A percentile compares a stretch with the other conserved stretches of the same genome.
Evolutionary conservation across 2,329 filamentous ascomycete genomes (phyloP).

Genomic region (Trichoderma aggressivum): DNA sequence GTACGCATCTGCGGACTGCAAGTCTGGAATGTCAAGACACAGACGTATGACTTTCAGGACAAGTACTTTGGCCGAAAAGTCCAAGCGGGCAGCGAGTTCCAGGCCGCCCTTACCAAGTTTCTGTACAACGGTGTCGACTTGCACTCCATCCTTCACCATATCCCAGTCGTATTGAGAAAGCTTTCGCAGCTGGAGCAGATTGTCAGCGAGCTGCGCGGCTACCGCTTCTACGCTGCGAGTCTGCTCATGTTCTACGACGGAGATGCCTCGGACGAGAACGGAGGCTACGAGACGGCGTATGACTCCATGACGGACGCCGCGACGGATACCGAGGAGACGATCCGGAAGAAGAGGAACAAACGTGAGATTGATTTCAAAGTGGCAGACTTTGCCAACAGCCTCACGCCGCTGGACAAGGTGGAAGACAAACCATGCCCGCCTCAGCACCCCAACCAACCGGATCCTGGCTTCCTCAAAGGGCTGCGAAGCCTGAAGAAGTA

Average conservation of each 20-base stretch:
- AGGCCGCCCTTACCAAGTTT: constrained; percentile 82
- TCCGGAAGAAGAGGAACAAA: constrained; percentile 47
- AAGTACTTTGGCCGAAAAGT: constrained; percentile 94
- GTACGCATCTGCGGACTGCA: constrained; percentile 95
- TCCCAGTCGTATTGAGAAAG: constrained; percentile 82
- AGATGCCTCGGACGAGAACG: constrained; percentile 53
- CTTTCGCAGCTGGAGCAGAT: constrained; percentile 79
- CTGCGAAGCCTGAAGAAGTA: constrained; percentile 75
- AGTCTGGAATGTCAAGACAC: constrained; percentile 82
- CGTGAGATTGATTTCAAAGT: constrained; percentile 87
- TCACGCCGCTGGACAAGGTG: constrained; percentile 77
- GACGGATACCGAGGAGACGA: constrained; percentile 56
- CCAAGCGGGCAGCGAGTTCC: constrained; percentile 84
- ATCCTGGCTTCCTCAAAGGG: constrained; percentile 85
- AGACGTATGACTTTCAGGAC: constrained; percentile 92
- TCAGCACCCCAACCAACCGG: constrained; percentile 72
- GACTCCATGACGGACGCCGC: constrained; percentile 58
- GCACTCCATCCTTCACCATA: constrained; percentile 76
- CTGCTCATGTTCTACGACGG: constrained; percentile 95
- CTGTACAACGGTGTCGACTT: constrained; percentile 85
- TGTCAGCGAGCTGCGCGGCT: constrained; percentile 73
- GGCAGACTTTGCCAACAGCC: constrained; percentile 96
- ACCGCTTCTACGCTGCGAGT: constrained; percentile 93
- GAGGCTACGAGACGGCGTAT: constrained; percentile 48
- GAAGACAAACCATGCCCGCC: constrained; percentile 70